A percentile compares a stretch with the other conserved stretches of the same genome.
These are phyloP conservation scores for Saturnispora sanitii DNA, from an alignment of 805 yeast genomes.

Conservation along the genomic window DNA sequence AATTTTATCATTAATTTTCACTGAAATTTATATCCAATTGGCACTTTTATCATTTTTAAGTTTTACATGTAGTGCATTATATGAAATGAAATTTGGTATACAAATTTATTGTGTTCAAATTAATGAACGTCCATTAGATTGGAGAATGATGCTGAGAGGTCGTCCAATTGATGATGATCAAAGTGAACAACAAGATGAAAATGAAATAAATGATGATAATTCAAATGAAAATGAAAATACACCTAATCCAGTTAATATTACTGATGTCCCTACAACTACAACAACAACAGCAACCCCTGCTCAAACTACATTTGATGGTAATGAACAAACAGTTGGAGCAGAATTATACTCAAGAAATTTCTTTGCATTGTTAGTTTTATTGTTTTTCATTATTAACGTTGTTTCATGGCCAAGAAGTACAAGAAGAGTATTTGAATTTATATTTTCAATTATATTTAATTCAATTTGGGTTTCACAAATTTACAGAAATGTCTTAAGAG, in stretches of 20 bases:
- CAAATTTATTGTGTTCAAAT: constrained; percentile 59
- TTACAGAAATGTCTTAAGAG: constrained; percentile 62
- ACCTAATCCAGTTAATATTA: not conserved
- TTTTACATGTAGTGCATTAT: constrained; percentile 59
- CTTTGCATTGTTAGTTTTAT: constrained; percentile 41
- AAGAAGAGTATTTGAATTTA: constrained; percentile 49
- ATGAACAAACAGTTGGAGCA: constrained; percentile 49
- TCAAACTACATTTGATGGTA: constrained; percentile 26
- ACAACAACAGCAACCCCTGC: constrained; percentile 18
- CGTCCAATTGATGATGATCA: constrained; percentile 33
- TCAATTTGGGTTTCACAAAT: constrained; percentile 89
- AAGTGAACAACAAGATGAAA: constrained; percentile 6
- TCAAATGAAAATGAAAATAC: constrained; percentile 2
- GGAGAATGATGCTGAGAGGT: constrained; percentile 61
- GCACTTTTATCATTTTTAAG: constrained; percentile 62
- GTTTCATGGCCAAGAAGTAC: constrained; percentile 52
- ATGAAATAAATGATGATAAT: constrained; percentile 14
- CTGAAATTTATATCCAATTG: constrained; percentile 53
- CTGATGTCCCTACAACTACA: constrained; percentile 1
- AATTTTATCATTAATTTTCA: constrained; percentile 44
- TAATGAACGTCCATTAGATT: constrained; percentile 57
- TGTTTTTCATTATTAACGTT: constrained; percentile 49
- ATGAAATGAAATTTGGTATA: constrained; percentile 67
- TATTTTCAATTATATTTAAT: constrained; percentile 41
- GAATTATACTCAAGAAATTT: constrained; percentile 49